Base-by-base conservation (phyloP, 2,329 filamentous ascomycete genomes). In the Aspergillus sp. region DNA sequence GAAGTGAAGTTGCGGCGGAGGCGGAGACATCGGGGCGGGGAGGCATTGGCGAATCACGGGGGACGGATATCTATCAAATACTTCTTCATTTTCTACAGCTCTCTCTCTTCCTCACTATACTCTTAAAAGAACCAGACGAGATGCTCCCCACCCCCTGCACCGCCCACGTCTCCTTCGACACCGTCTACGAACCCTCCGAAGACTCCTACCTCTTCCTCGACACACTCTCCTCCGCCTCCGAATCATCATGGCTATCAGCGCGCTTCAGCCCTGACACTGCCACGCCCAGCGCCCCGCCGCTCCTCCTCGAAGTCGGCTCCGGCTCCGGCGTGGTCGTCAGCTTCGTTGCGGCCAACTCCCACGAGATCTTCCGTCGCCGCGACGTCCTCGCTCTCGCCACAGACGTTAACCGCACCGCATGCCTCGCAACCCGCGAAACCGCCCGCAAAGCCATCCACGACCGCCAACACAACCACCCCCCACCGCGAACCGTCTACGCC, bases 131-230 rank as follows among this genome's bases (percentile, higher is more conserved):
- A 33, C 30, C 32, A 42, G 19, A 17, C n/a, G 50, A 44, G 32
- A 59, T 96, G 92, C 83, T 99, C 24, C 92, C 93, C 9, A 99
- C 94, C 1, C 94, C 94, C 13, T 89, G 90, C 52, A 99, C 94
- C 2, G 89, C 89, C 19, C 94, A 99, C 75, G 89, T 97, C 54
- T 83, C 87, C 50, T 95, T 92, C 73, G 83, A 89, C 70, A 85
- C 87, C 50, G 86, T 97, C 61, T 99, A 99, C 74, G 92, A 96
- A 68, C 94, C 94, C 33, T 88, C 93, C 10, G 94, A 99, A 73
- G 94, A 99, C 76, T 96, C 92, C 4, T 99, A 90, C 68, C 83
- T 99, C 42, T 82, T 99, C 45, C 83, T 99, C 26, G 93, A 99
- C 74, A 95, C 92, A 0, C 81, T 99, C 42, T 93, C 92, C 0